These are phyloP conservation scores for Tuctoria greenei DNA, from an alignment of 176 grass and related monocot genomes.

Conservation along the genomic window DNA sequence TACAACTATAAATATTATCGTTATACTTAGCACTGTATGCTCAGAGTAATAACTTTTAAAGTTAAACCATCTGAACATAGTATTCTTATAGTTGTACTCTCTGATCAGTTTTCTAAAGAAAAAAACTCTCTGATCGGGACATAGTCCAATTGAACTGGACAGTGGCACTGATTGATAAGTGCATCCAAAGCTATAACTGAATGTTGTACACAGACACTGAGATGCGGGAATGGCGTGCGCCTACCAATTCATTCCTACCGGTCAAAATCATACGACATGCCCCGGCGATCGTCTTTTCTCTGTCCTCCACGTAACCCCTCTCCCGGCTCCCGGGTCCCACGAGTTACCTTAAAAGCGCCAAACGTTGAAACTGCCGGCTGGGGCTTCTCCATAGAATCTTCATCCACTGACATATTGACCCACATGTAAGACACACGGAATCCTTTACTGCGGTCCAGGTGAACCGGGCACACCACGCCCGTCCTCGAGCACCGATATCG, in stretches of 20 bases:
- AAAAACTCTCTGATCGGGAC: too few species aligned
- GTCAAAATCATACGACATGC: constrained; percentile 39
- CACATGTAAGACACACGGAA: background rate
- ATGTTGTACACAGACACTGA: background rate
- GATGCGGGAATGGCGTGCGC: constrained; percentile 19
- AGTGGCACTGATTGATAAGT: background rate
- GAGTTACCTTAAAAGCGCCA: constrained; percentile 36
- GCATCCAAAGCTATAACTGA: constrained; percentile 6
- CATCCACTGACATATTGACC: background rate
- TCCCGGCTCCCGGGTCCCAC: constrained; percentile 18
- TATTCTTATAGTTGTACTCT: too few species aligned
- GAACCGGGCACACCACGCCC: constrained; percentile 23
- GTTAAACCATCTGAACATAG: too few species aligned
- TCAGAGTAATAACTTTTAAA: too few species aligned
- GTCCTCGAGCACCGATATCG: constrained; percentile 36
- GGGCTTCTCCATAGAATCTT: background rate
- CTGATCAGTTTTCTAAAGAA: too few species aligned
- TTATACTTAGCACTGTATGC: too few species aligned
- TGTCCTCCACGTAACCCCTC: constrained; percentile 46
- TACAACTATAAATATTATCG: too few species aligned
- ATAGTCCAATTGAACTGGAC: background rate
- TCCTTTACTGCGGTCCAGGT: background rate
- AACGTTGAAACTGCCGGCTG: background rate
- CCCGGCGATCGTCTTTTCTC: constrained; percentile 6
- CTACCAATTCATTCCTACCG: constrained; percentile 22